Evolutionary conservation across 2,329 filamentous ascomycete species (phyloP).

Genomic region (Fusarium sp.): DNA sequence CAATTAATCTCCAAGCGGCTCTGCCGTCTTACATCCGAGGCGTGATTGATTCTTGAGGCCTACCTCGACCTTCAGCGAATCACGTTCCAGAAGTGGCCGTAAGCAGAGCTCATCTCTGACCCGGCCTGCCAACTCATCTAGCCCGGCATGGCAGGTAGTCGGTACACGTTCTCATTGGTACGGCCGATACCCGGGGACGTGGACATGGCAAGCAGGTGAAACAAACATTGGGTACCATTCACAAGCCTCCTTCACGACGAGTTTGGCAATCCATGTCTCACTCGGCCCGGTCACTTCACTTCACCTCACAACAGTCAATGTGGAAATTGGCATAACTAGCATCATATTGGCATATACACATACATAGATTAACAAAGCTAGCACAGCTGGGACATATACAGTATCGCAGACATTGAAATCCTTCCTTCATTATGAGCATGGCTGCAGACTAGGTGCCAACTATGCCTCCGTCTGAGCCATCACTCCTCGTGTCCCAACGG

Average conservation of each 20-base stretch:
- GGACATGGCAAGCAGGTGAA: not conserved
- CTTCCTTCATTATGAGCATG: constrained; percentile 37
- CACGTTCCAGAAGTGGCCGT: not conserved
- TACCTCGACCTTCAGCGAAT: constrained; percentile 11
- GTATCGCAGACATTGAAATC: constrained; percentile 25
- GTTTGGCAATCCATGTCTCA: not conserved
- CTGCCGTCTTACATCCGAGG: constrained; percentile 9
- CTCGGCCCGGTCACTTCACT: not conserved
- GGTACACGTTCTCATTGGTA: not conserved
- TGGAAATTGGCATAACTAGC: not conserved
- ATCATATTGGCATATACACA: not conserved
- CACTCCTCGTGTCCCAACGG: constrained; percentile 33
- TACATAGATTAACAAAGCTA: not conserved
- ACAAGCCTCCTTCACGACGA: not conserved
- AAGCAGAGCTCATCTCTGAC: constrained; percentile 17
- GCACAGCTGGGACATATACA: not conserved
- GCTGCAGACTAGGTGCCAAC: constrained; percentile 22
- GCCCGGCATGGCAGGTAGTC: not conserved
- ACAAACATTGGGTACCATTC: not conserved
- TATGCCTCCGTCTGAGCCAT: constrained; percentile 30
- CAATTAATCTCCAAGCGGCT: not conserved
- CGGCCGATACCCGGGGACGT: not conserved
- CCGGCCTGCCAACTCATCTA: constrained; percentile 19
- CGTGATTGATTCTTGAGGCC: not conserved
- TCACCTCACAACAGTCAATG: not conserved